Evolutionary conservation across 352 stramenopile genomes (phyloP).

Genomic region (Pythium folliculosum): DNA sequence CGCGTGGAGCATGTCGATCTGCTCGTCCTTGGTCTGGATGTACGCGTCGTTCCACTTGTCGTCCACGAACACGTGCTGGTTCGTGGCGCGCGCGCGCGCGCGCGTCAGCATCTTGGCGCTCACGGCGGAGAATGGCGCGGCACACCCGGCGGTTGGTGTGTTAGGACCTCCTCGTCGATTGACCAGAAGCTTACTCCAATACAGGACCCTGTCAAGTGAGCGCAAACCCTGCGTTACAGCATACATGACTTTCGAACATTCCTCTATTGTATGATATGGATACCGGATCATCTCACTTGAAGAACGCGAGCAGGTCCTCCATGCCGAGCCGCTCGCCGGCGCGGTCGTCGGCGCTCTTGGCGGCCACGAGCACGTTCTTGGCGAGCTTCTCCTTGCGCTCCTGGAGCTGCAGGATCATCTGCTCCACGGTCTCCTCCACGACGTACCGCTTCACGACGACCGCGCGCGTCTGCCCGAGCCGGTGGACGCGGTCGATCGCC

Average conservation of each 20-base stretch:
- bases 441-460: slow-evolving; percentile 92
- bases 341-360: slow-evolving; percentile 42
- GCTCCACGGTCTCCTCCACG: slow-evolving; percentile 87
- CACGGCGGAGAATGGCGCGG: background rate
- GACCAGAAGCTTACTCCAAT: slow-evolving; percentile 7
- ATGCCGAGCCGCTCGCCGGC: slow-evolving; percentile 57
- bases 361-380: slow-evolving; percentile 75
- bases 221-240: background rate
- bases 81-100: slow-evolving; percentile 57
- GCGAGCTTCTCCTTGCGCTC: slow-evolving; percentile 88
- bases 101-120: slow-evolving; percentile 61
- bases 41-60: slow-evolving; percentile 85
- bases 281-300: slow-evolving; percentile 41
- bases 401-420: slow-evolving; percentile 91
- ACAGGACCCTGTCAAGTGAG: background rate
- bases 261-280: slow-evolving; percentile 27
- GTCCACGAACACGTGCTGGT: slow-evolving; percentile 78
- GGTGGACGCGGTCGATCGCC: slow-evolving; percentile 92
- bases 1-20: slow-evolving; percentile 75
- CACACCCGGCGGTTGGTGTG: too few species aligned
- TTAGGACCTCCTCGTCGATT: background rate
- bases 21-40: slow-evolving; percentile 81
- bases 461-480: slow-evolving; percentile 80
- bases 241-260: background rate
- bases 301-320: slow-evolving; percentile 74